Conservation (phyloP, 1,284 basidiomycete species). For the Malassezia obtusa region DNA sequence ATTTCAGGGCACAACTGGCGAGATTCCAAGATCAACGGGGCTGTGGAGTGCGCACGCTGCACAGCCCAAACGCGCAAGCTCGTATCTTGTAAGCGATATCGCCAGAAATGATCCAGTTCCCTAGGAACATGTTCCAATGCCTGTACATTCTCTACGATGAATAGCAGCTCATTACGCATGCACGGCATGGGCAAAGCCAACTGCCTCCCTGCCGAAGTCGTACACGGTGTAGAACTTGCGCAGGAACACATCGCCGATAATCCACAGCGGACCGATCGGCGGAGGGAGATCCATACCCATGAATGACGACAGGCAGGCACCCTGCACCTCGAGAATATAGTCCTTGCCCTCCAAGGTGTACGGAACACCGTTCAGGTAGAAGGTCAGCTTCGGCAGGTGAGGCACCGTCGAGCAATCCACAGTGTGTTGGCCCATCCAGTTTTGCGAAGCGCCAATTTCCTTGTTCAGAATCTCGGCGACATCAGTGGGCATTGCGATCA, state of each 20-base stretch:
- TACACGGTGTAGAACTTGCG: slow-evolving; percentile 88
- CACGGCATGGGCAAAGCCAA: slow-evolving; percentile 64
- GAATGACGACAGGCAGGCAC: slow-evolving; percentile 90
- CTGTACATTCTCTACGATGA: too few species aligned
- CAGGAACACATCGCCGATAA: slow-evolving; percentile 60
- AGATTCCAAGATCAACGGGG: too few species aligned
- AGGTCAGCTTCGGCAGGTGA: slow-evolving; percentile 71
- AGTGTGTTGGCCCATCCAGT: slow-evolving; percentile 44
- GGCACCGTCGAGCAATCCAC: slow-evolving; percentile 80
- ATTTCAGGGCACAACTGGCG: too few species aligned
- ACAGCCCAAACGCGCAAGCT: too few species aligned
- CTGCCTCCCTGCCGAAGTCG: slow-evolving; percentile 70
- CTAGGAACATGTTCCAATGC: too few species aligned
- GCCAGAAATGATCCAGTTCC: too few species aligned
- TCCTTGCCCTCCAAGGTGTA: slow-evolving; percentile 74
- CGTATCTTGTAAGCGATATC: too few species aligned
- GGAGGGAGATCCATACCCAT: slow-evolving; percentile 82
- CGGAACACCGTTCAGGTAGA: slow-evolving; percentile 53
- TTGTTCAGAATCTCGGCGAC: slow-evolving; percentile 96
- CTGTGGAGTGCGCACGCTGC: too few species aligned
- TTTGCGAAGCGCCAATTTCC: slow-evolving; percentile 54
- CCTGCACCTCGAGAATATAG: slow-evolving; percentile 77
- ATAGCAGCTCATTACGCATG: background rate
- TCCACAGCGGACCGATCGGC: slow-evolving; percentile 80
- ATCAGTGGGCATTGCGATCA: slow-evolving; percentile 84